These are phyloP conservation scores for Stenocarpella maydis DNA, from an alignment of 2,329 filamentous ascomycete species.

Conservation along the genomic window DNA sequence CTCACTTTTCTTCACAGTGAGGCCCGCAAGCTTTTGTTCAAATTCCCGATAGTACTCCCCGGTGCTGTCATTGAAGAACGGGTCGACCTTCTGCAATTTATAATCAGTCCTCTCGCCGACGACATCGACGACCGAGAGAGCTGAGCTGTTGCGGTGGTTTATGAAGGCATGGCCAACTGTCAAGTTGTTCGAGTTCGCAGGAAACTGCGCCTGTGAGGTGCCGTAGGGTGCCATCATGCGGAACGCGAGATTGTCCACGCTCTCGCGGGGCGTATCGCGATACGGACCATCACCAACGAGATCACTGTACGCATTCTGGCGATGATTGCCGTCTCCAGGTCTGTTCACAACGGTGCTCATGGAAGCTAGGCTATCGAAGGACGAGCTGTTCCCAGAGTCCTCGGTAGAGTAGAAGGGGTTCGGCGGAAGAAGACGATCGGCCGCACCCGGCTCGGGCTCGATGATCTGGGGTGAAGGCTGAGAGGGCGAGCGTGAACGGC, in stretches of 20 bases:
- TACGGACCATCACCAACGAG: slow-evolving; percentile 8
- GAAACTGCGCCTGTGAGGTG: not conserved
- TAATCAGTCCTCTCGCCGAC: slow-evolving; percentile 69
- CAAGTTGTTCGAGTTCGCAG: slow-evolving; percentile 32
- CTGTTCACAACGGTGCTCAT: slow-evolving; percentile 18
- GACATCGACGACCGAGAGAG: slow-evolving; percentile 63
- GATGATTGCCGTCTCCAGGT: not conserved
- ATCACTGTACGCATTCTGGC: not conserved
- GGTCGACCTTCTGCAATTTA: slow-evolving; percentile 71
- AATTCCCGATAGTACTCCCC: slow-evolving; percentile 68
- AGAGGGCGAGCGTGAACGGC: slow-evolving; percentile 1
- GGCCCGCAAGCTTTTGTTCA: slow-evolving; percentile 61
- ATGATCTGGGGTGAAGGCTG: slow-evolving; percentile 10
- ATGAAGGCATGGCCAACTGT: not conserved
- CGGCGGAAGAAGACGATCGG: slow-evolving; percentile 13
- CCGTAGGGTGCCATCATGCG: slow-evolving; percentile 40
- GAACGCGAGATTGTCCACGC: slow-evolving; percentile 42
- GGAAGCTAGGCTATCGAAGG: slow-evolving; percentile 29
- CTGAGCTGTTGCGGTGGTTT: slow-evolving; percentile 50
- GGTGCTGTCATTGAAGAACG: slow-evolving; percentile 71
- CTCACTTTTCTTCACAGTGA: slow-evolving; percentile 64
- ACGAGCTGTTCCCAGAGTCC: slow-evolving; percentile 15
- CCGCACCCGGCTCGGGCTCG: slow-evolving; percentile 13
- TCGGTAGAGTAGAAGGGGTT: slow-evolving; percentile 21
- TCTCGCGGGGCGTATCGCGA: slow-evolving; percentile 31